Conservation (phyloP, 2,329 filamentous ascomycete genomes). For the Cytospora schulzeri region DNA sequence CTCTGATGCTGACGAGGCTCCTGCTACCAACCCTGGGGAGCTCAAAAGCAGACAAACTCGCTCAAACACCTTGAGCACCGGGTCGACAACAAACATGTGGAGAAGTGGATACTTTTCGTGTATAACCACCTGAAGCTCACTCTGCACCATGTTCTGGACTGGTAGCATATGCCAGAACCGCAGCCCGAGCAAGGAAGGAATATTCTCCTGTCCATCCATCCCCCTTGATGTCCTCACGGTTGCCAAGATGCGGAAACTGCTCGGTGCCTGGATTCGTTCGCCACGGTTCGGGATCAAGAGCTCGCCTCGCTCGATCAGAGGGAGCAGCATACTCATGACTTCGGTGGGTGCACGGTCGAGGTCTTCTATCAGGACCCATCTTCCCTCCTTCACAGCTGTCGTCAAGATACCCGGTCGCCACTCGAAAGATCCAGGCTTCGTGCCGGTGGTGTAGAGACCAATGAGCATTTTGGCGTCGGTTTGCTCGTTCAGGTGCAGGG, state of each 20-base stretch:
- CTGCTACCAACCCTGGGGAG: slow-evolving; percentile 35
- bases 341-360: slow-evolving; percentile 93
- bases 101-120: slow-evolving; percentile 70
- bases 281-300: slow-evolving; percentile 87
- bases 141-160: slow-evolving; percentile 64
- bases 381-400: slow-evolving; percentile 87
- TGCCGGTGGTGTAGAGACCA: slow-evolving; percentile 88
- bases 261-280: slow-evolving; percentile 79
- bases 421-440: slow-evolving; percentile 82
- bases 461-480: slow-evolving; percentile 96
- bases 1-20: slow-evolving; percentile 34
- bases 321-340: slow-evolving; percentile 88
- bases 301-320: slow-evolving; percentile 89
- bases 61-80: slow-evolving; percentile 60
- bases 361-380: slow-evolving; percentile 98
- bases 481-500: slow-evolving; percentile 94
- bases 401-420: slow-evolving; percentile 94
- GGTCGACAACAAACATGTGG: slow-evolving; percentile 58
- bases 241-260: slow-evolving; percentile 87
- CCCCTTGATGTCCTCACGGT: slow-evolving; percentile 80
- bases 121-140: slow-evolving; percentile 77
- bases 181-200: slow-evolving; percentile 76
- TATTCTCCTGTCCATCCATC: slow-evolving; percentile 65
- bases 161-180: slow-evolving; percentile 84
- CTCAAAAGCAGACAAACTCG: slow-evolving; percentile 50